Evolutionary conservation across 1,284 basidiomycete genomes (phyloP).

Genomic region (Cutaneotrichosporon dermatis): DNA sequence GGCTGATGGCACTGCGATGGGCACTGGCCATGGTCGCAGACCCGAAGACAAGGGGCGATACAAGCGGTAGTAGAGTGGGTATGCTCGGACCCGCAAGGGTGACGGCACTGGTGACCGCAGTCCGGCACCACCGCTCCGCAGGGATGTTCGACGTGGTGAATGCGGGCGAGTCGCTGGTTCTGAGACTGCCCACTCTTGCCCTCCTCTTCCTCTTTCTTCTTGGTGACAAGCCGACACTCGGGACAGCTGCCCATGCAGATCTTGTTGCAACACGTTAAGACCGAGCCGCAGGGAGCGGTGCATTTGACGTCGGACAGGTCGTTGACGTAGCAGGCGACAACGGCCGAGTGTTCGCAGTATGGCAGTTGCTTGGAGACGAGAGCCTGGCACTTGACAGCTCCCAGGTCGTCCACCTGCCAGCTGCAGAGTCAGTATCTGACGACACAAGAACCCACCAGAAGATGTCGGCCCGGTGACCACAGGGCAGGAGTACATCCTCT

Average conservation of each 20-base stretch:
- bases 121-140: not conserved
- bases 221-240: no score
- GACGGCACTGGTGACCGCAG: not conserved
- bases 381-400: constrained; percentile 52
- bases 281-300: constrained; percentile 50
- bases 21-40: not conserved
- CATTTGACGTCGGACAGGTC: constrained; percentile 51
- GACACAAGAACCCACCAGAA: constrained; percentile 54
- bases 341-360: constrained; percentile 57
- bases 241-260: no score
- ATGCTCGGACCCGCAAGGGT: no score
- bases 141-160: not conserved
- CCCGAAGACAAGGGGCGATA: not conserved
- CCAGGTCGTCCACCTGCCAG: constrained; percentile 52
- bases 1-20: not conserved
- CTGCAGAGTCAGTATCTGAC: constrained; percentile 45
- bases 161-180: no score
- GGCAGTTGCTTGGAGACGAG: constrained; percentile 54
- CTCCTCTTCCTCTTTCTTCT: no score
- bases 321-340: constrained; percentile 54
- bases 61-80: not conserved
- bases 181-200: no score
- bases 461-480: constrained; percentile 57
- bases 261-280: constrained; percentile 57
- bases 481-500: constrained; percentile 57